phyloP scores from a whole-genome alignment of 2,329 filamentous ascomycete species.

The Colletotrichum spinosum region DNA sequence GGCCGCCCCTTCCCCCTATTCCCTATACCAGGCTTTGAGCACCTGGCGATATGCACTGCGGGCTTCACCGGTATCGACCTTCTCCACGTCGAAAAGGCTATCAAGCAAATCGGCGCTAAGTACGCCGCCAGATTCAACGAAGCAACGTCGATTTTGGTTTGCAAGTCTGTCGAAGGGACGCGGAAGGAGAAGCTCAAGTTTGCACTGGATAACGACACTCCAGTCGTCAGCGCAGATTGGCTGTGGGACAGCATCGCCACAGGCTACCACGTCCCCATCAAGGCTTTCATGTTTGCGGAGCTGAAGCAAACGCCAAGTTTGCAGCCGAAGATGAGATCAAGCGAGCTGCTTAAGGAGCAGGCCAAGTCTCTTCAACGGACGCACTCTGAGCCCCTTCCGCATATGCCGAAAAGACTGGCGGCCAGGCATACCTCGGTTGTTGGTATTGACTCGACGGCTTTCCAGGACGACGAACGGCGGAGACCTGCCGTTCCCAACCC shows the following conservation, averaged over 20 bases:
- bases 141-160: conserved; percentile 82
- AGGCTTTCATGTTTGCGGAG: conserved; percentile 60
- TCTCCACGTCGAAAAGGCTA: conserved; percentile 82
- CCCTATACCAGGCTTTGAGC: conserved; percentile 75
- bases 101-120: conserved; percentile 80
- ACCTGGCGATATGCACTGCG: conserved; percentile 81
- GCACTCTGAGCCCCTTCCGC: conserved; percentile 25
- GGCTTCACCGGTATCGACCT: conserved; percentile 88
- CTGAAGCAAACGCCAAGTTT: conserved; percentile 44
- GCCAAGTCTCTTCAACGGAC: conserved; percentile 34
- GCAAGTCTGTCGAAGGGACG: conserved; percentile 68
- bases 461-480: conserved; percentile 45
- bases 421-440: conserved; percentile 39
- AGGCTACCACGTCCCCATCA: conserved; percentile 59
- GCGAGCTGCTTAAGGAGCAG: conserved; percentile 6
- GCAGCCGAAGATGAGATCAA: conserved; percentile 20
- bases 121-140: conserved; percentile 84
- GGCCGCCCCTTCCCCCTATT: conserved; percentile 81
- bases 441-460: conserved; percentile 53
- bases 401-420: conserved; percentile 26
- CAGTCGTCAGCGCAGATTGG: conserved; percentile 86
- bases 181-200: conserved; percentile 82
- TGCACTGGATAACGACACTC: conserved; percentile 79
- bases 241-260: conserved; percentile 82
- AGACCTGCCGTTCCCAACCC: neutral